Evolutionary conservation across 176 grass and related monocot species (phyloP).

Genomic region (Poa annua): DNA sequence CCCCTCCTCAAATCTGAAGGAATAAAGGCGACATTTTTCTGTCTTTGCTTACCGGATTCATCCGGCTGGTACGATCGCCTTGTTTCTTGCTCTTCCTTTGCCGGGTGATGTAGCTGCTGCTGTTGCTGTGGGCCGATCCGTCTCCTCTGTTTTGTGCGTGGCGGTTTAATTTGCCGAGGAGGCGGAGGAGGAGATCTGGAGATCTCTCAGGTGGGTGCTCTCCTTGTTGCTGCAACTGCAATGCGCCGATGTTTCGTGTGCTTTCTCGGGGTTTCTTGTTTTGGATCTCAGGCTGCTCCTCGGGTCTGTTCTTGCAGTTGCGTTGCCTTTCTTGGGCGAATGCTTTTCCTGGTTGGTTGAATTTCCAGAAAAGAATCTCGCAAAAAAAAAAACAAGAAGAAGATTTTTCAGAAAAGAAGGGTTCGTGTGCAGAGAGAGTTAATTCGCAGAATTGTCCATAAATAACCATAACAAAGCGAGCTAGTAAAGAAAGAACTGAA

Average conservation of each 20-base stretch:
- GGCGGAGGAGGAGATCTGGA: slow-evolving; percentile 26
- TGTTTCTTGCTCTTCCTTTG: neutral
- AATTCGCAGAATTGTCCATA: slow-evolving; percentile 1
- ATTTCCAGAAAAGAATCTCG: neutral
- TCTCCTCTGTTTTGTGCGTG: neutral
- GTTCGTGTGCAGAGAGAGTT: neutral
- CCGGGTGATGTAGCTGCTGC: slow-evolving; percentile 24
- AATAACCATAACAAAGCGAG: neutral
- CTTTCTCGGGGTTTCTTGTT: slow-evolving; percentile 13
- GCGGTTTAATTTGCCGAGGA: slow-evolving; percentile 6
- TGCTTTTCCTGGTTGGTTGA: slow-evolving; percentile 15
- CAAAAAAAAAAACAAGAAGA: no score
- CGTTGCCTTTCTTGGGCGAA: slow-evolving; percentile 28
- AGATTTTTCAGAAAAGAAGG: no score
- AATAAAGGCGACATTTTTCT: neutral
- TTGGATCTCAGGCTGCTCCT: slow-evolving; percentile 28
- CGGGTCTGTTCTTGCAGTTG: neutral
- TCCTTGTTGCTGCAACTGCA: slow-evolving; percentile 20
- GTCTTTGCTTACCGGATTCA: slow-evolving; percentile 38
- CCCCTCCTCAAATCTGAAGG: slow-evolving; percentile 26
- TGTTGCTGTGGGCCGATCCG: neutral
- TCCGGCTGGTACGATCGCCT: neutral
- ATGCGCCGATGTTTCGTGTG: slow-evolving; percentile 8
- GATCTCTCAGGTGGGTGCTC: slow-evolving; percentile 19
- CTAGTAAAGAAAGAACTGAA: slow-evolving; percentile 7